Conservation (phyloP, 1,139 yeast genomes). For the Scheffersomyces cryptocercus region DNA sequence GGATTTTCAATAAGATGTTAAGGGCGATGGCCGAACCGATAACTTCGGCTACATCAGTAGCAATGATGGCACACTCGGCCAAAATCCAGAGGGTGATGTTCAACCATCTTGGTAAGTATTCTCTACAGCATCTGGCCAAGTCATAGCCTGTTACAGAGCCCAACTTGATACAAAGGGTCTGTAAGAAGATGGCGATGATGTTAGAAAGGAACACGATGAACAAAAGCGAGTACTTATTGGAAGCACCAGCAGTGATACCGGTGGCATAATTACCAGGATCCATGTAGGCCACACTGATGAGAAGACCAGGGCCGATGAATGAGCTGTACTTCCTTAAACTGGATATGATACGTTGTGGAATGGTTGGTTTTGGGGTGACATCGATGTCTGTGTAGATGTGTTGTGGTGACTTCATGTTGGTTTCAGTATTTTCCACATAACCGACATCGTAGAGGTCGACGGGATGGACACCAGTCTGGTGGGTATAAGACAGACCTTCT, state of each 20-base stretch:
- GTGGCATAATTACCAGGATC: slow-evolving; percentile 89
- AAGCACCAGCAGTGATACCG: slow-evolving; percentile 76
- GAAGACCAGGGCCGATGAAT: slow-evolving; percentile 76
- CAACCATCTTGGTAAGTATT: slow-evolving; percentile 61
- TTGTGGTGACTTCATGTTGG: no score
- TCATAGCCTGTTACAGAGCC: slow-evolving; percentile 84
- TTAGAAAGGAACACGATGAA: slow-evolving; percentile 70
- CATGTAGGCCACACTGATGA: slow-evolving; percentile 79
- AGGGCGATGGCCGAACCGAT: slow-evolving; percentile 86
- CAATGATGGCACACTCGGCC: slow-evolving; percentile 79
- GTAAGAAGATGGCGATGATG: slow-evolving; percentile 72
- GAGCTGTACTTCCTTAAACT: slow-evolving; percentile 46
- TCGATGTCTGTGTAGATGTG: no score
- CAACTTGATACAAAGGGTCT: slow-evolving; percentile 67
- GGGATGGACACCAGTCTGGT: no score
- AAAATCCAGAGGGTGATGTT: slow-evolving; percentile 59
- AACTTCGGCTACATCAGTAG: slow-evolving; percentile 86
- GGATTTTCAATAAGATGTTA: slow-evolving; percentile 65
- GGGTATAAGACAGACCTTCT: no score
- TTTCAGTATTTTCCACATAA: no score
- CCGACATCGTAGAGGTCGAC: no score
- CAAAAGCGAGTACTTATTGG: slow-evolving; percentile 60
- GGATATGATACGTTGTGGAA: no score
- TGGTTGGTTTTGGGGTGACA: no score
- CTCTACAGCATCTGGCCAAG: slow-evolving; percentile 68